A percentile compares a stretch with the other conserved stretches of the same genome.
These are phyloP conservation scores for Solanum lignicaule DNA, from an alignment of 257 asterid species.

Conservation along the genomic window DNA sequence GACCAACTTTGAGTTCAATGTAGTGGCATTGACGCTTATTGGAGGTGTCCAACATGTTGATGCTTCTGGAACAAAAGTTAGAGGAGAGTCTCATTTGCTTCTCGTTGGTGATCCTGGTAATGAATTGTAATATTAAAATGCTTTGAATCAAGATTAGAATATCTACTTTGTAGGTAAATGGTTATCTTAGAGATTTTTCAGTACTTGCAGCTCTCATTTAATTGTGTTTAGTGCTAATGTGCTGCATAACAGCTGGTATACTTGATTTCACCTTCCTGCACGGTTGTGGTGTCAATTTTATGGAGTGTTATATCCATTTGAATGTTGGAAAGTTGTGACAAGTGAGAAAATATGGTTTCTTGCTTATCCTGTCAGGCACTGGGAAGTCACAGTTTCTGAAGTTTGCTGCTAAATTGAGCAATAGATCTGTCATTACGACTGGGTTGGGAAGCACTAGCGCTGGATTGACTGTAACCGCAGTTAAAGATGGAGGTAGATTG, in stretches of 20 bases:
- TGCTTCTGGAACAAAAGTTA: slow-evolving; percentile 89
- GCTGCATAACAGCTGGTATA: neutral
- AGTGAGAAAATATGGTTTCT: slow-evolving; percentile 7
- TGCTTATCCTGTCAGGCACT: slow-evolving; percentile 45
- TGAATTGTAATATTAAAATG: neutral
- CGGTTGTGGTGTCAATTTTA: neutral
- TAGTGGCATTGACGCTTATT: slow-evolving; percentile 81
- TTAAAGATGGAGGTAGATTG: slow-evolving; percentile 86
- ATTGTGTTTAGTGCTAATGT: neutral
- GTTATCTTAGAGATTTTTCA: neutral
- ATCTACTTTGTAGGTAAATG: neutral
- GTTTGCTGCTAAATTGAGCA: slow-evolving; percentile 91
- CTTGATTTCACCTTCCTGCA: neutral
- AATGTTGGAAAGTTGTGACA: neutral
- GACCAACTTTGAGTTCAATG: slow-evolving; percentile 7
- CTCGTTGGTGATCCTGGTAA: slow-evolving; percentile 99
- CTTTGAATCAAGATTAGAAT: neutral
- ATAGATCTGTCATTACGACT: slow-evolving; percentile 90
- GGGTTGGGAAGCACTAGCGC: slow-evolving; percentile 99
- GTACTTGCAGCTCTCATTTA: neutral
- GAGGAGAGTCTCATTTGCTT: slow-evolving; percentile 98
- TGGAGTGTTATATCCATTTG: neutral
- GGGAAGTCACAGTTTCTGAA: slow-evolving; percentile 97
- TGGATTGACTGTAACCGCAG: slow-evolving; percentile 99
- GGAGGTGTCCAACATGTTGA: slow-evolving; percentile 98